phyloP scores from a whole-genome alignment of 2,329 filamentous ascomycete species.

The Shiraia bambusicola region DNA sequence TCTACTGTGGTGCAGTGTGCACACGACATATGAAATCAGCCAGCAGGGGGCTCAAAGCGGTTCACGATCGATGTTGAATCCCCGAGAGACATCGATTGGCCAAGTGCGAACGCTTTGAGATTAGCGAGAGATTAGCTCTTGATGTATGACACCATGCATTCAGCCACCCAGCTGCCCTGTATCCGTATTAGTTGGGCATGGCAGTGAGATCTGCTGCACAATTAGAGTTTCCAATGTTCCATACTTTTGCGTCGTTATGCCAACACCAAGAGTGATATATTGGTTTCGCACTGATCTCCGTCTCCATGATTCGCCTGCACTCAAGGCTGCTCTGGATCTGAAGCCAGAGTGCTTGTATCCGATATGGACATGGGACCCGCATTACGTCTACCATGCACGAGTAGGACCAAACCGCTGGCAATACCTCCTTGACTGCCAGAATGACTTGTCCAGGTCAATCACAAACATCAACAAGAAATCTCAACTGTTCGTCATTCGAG shows the following conservation, averaged over 20 bases:
- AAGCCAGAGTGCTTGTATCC: conserved; percentile 70
- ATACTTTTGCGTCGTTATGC: conserved; percentile 15
- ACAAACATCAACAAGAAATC: conserved; percentile 69
- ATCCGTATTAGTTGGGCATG: too few species aligned
- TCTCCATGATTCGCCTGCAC: conserved; percentile 73
- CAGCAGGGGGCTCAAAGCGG: too few species aligned
- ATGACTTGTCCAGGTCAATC: conserved; percentile 67
- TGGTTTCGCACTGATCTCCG: conserved; percentile 80
- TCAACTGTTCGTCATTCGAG: conserved; percentile 70
- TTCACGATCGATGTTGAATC: too few species aligned
- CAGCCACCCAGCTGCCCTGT: conserved; percentile 14
- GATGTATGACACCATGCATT: conserved; percentile 37
- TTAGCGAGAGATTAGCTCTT: conserved; percentile 23
- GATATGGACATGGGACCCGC: conserved; percentile 78
- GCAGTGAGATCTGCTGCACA: background rate
- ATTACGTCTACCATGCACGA: conserved; percentile 73
- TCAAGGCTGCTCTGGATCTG: conserved; percentile 70
- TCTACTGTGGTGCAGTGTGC: too few species aligned
- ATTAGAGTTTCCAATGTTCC: background rate
- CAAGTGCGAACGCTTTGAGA: conserved; percentile 5
- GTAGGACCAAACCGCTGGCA: conserved; percentile 75
- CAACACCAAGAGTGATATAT: conserved; percentile 63
- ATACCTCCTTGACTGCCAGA: conserved; percentile 71
- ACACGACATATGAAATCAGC: too few species aligned
- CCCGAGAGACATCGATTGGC: too few species aligned